Base-by-base conservation (phyloP, 345 rosid species). In the Aegle marmelos region DNA sequence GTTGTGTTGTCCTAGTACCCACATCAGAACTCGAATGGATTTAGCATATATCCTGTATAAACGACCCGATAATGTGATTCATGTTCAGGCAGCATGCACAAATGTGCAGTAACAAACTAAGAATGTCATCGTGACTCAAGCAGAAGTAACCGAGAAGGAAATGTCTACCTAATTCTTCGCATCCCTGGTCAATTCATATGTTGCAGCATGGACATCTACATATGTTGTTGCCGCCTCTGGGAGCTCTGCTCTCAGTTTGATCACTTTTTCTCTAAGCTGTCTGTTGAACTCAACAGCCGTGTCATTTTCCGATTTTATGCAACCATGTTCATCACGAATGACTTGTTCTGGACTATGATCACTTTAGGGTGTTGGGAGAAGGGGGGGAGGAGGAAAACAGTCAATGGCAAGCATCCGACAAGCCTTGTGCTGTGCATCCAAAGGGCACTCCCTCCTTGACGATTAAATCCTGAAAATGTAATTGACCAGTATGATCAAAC, bases 341-440 rank as follows among this genome's bases (percentile, higher is more conserved):
- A 91, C 90, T 0, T 92, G 91, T n/a, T n/a, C n/a, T n/a, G n/a
- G n/a, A n/a, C n/a, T n/a, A n/a, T n/a, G n/a, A n/a, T n/a, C n/a
- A n/a, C n/a, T n/a, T n/a, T n/a, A n/a, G n/a, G n/a, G n/a, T n/a
- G n/a, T n/a, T n/a, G n/a, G n/a, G n/a, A n/a, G n/a, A n/a, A n/a
- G n/a, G n/a, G n/a, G n/a, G n/a, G n/a, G n/a, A n/a, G n/a, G n/a
- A n/a, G n/a, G n/a, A n/a, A n/a, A n/a, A n/a, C n/a, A n/a, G n/a
- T n/a, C 64, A 91, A 92, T 0, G 99, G 97, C 86, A 95, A 81
- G 85, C 97, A 95, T 56, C 98, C 99, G 5, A 92, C 24, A 1
- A 94, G 99, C 16, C 96, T 0, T 0, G 97, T 95, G 85, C 92
- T 93, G 77, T 95, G 98, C 74, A 95, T 84, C 90, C 91, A 91